Evolutionary conservation across 1,139 yeast species (phyloP), one percentile per base, ranked within the genome.

Genomic region (Yamadazyma jaroonii): DNA sequence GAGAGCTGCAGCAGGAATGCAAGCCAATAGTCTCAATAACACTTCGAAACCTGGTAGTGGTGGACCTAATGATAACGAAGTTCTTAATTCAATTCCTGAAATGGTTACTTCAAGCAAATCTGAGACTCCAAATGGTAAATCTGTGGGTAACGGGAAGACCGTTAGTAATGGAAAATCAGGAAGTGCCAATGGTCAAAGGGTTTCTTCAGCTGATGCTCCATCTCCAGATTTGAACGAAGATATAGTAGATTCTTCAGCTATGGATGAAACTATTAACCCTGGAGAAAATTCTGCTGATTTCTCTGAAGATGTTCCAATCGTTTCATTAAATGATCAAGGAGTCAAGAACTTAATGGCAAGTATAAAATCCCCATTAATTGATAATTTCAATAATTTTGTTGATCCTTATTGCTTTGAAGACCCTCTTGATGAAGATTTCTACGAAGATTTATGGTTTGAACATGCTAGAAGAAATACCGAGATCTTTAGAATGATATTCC

Each of bases 381-480:
- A 60, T 10, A 52, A 58, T 31, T 60, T 63, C 50, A 57, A 64
- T 36, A 71, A 67, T 30, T 83, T 81, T 42, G 72, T 92, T 40
- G 97, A 89, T 56, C 98, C 98, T 0, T 88, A 86, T 57, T 72
- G 78, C 1, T 88, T 94, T 57, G 82, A 76, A 43, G 99, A 94
- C 61, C 98, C 98, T 0, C 59, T 92, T 33, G 77, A 74, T 43
- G 83, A 77, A 9, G 77, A 76, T 4, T 92, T 94, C 56, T 87
- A 81, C 54, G 92, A 85, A 50, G 96, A 88, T 48, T 61, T 83
- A n/a, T 92, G 97, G 97, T 77, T 73, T 52, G 83, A 85, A 9
- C 80, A 79, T 54, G 97, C 98, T 0, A 68, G 84, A 42, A 74
- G 90, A 49, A 94, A 94, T 54, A 89, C 97, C 0, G 74, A 78